Evolutionary conservation across 208 protist species (phyloP), one percentile per base, ranked within the genome.

Genomic region (Leishmania braziliensis): DNA sequence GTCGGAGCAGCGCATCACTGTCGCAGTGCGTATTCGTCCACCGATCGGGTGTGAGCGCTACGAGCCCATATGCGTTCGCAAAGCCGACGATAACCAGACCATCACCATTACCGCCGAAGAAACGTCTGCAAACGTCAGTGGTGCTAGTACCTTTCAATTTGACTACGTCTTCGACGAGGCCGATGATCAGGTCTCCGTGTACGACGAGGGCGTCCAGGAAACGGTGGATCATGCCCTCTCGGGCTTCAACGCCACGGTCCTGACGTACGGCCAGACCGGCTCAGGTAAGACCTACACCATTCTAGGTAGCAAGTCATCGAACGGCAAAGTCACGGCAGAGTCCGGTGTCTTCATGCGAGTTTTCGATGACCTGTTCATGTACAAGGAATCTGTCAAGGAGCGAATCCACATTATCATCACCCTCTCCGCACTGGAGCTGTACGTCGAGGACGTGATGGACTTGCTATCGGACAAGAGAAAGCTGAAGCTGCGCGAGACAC

Each of bases 221-320:
- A 83, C 97, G 71, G 91, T 98, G 1, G 95, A 97, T 77, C 84
- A 91, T 80, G 86, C 92, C 12, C 82, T 98, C 10, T 89, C 89
- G 0, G 96, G 96, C 6, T 90, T 81, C 73, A 95, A 95, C 82
- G 65, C 88, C 5, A 97, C 91, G n/a, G 89, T 98, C 77, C 95
- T 98, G 75, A 89, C 95, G 29, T 98, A 98, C 85, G 96, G 96
- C 33, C 93, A 97, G 83, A 97, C 95, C 0, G 94, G 93, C 43
- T 95, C 89, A 54, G 95, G 95, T 66, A 98, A 98, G 88, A 98
- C 95, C 16, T 95, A 92, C 90, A 98, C 95, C 58, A 97, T 98
- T 83, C 82, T 97, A 48, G 95, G 96, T 50, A 90, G 90, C 18
- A 90, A 91, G 81, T 80, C 85, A 0, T 20, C 84, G 2, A 65